Base-by-base conservation (phyloP, 176 grass and related monocot species). In the Oryza meyeriana region DNA sequence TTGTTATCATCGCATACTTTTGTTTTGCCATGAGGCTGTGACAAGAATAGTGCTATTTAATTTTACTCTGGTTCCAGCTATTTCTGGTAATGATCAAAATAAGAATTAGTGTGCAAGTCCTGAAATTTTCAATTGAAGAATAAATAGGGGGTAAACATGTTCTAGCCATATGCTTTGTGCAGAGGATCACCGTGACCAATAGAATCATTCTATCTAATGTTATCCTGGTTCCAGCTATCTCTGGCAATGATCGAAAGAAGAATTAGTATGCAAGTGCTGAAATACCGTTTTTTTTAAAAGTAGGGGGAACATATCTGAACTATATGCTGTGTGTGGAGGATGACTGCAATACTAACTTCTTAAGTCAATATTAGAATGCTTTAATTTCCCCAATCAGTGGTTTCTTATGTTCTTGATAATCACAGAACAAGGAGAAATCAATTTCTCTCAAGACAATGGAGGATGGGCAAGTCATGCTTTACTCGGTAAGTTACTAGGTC, bases 401-500 rank as follows among this genome's bases (percentile, higher is more conserved):
- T 82, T 81, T 66, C 4, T 85, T 70, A 61, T 79, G 38, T 77
- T 88, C 31, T 88, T 63, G 62, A 3, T 77, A 30, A 83, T 84
- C 81, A 69, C 71, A 99, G 96, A 99, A 99, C 74, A 99, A 94
- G 85, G 93, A 88, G 85, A 99, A 94, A 82, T 99, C 96, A 8
- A 82, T 95, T 57, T 91, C 91, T 79, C 89, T 99, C 33, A 99
- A 99, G 89, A 99, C 96, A 85, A 95, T 99, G 91, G 96, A 99
- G 66, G 96, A 99, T 48, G 96, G 96, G 3, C 89, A 94, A 65
- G 96, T 99, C 58, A 99, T 99, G 96, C 96, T 99, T 77, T 99
- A 95, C 83, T 90, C 88, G 33, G 96, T 99, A 89, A 88, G 96
- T 83, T 65, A 35, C 25, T 58, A 73, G 8, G 68, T 84, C 55